Evolutionary conservation across 1,139 yeast species (phyloP), one percentile per base, ranked within the genome.

Genomic region (Sugiyamaella castrensis): DNA sequence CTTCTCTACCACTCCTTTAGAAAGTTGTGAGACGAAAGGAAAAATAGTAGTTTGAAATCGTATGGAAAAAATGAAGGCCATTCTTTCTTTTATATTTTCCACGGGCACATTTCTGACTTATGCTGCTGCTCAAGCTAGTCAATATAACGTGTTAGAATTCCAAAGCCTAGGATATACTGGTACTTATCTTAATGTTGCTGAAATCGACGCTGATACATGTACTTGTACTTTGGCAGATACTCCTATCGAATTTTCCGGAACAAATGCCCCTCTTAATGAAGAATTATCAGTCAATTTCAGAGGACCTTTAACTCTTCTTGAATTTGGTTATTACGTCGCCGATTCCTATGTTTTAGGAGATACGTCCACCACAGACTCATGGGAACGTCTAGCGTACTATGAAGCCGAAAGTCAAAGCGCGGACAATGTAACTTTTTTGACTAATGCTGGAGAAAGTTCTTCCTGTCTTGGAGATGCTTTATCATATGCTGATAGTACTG

Each of bases 281-380:
- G 96, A 88, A 67, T 73, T 91, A 46, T 84, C 96, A 13, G 87
- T 91, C 48, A 97, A 91, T 69, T 87, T 91, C 75, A 81, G 98
- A 71, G 98, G 98, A 51, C 98, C 98, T 29, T 67, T 91, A 57
- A 74, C 78, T 52, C 77, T 91, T 64, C 71, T 75, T 60, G 84
- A 86, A 69, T 88, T 91, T 64, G 97, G 89, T 58, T 87, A 76
- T 59, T 84, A 82, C 13, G 44, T 57, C 8, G 37, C 65, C 12
- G 46, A 63, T 11, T 40, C 60, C 27, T 27, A 60, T 24, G 34
- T 56, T 13, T 30, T 55, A 10, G 49, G 60, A 15, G 43, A 60
- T 32, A 37, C 64, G 10, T 35, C 63, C 28, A 55, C 72, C 36
- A 58, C 74, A 19, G 82, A 72, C 60, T 19, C 24, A 19, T 91